phyloP scores from a whole-genome alignment of 257 asterid genomes.

The Fraxinus excelsior region DNA sequence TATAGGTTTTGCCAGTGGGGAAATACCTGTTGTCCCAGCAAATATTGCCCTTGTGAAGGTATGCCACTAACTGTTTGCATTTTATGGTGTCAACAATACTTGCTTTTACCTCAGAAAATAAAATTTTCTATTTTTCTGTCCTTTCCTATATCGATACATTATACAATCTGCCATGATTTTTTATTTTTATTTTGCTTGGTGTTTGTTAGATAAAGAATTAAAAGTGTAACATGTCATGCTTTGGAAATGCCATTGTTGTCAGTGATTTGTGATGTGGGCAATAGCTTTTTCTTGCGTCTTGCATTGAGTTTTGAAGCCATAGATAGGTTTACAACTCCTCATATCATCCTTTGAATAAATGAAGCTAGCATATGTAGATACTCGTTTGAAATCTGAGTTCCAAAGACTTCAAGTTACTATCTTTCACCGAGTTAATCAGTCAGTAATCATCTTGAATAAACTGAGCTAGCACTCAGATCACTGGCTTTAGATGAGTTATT shows the following conservation, averaged over 20 bases:
- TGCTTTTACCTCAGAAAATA: neutral
- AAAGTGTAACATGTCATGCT: too few species aligned
- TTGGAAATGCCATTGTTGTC: neutral
- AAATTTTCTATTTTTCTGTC: neutral
- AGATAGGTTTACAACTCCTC: neutral
- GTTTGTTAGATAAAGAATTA: too few species aligned
- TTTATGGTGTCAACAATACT: neutral
- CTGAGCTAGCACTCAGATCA: neutral
- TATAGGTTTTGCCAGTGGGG: constrained; percentile 97
- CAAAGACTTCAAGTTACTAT: neutral
- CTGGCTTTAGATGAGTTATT: neutral
- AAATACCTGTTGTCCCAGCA: constrained; percentile 81
- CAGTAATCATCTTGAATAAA: neutral
- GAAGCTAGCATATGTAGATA: neutral
- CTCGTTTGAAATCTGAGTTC: neutral
- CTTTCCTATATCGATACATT: neutral
- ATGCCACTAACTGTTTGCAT: constrained; percentile 11
- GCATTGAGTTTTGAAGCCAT: neutral
- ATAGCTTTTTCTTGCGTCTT: neutral
- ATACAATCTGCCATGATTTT: too few species aligned
- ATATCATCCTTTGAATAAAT: neutral
- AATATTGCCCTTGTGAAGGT: constrained; percentile 97
- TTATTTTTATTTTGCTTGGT: too few species aligned
- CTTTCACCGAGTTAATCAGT: neutral
- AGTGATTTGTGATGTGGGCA: neutral